A percentile compares a stretch with the other conserved stretches of the same genome.
Evolutionary conservation across 1,139 yeast species (phyloP).

Genomic region (Diutina neorugosa): DNA sequence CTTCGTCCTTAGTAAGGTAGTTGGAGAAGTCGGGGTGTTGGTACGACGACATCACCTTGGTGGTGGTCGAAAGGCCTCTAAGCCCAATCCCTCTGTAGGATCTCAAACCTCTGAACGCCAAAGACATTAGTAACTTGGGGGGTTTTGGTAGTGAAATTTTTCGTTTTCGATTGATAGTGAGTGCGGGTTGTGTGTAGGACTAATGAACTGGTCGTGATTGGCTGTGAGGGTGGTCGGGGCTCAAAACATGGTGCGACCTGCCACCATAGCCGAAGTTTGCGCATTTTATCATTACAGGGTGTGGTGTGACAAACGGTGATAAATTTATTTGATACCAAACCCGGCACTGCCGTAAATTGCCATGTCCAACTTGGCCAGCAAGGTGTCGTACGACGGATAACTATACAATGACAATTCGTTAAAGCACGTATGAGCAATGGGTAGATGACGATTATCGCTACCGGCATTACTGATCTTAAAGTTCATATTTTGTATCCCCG

Average conservation of each 20-base stretch:
- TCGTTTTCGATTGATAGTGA: not conserved
- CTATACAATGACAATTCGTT: slow-evolving; percentile 73
- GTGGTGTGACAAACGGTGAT: not conserved
- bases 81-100: slow-evolving; percentile 7
- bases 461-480: slow-evolving; percentile 48
- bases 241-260: not conserved
- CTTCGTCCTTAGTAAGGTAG: slow-evolving; percentile 68
- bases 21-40: slow-evolving; percentile 87
- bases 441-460: slow-evolving; percentile 43
- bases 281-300: too few species aligned
- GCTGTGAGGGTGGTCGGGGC: not conserved
- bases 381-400: slow-evolving; percentile 40
- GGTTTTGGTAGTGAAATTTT: slow-evolving; percentile 1
- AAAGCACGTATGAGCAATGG: slow-evolving; percentile 88
- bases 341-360: slow-evolving; percentile 80
- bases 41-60: slow-evolving; percentile 59
- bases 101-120: not conserved
- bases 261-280: not conserved
- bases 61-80: slow-evolving; percentile 30
- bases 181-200: not conserved
- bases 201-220: not conserved
- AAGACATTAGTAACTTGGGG: slow-evolving; percentile 5
- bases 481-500: slow-evolving; percentile 66
- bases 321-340: slow-evolving; percentile 56
- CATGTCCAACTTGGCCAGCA: slow-evolving; percentile 40